These are phyloP conservation scores for Penicillium sp. DNA, from an alignment of 2,329 filamentous ascomycete species.

Conservation along the genomic window DNA sequence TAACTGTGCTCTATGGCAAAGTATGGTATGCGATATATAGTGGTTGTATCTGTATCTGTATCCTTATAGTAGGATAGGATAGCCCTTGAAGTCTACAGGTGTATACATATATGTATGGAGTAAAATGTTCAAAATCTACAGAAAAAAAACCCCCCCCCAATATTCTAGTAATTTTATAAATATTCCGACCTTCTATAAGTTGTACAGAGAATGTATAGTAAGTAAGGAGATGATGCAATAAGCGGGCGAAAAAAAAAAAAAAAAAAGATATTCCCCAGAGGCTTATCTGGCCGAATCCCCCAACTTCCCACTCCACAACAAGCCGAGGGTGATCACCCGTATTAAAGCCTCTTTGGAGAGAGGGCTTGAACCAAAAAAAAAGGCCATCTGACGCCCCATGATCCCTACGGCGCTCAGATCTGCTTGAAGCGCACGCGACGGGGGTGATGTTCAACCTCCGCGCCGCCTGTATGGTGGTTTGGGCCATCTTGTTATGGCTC, in stretches of 20 bases:
- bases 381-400: conserved; percentile 21
- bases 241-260: conserved; percentile 8
- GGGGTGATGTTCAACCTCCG: conserved; percentile 36
- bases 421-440: conserved; percentile 42
- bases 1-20: no score
- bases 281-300: conserved; percentile 34
- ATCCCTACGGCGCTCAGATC: conserved; percentile 18
- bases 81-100: not conserved
- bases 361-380: not conserved
- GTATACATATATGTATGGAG: not conserved
- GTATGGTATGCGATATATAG: not conserved
- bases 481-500: conserved; percentile 38
- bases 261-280: conserved; percentile 17
- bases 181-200: not conserved
- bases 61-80: not conserved
- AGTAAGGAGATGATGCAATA: conserved; percentile 15
- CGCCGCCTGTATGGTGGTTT: conserved; percentile 33
- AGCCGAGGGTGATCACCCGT: not conserved
- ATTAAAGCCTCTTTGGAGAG: not conserved
- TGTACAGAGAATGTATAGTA: not conserved
- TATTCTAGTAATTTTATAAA: not conserved
- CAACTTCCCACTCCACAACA: conserved; percentile 5
- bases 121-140: not conserved
- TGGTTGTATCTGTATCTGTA: not conserved
- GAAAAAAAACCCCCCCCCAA: no score